Percentiles rank a stretch among this genome's conserved stretches.
phyloP scores from a whole-genome alignment of 139 green algal genomes.

The Closterium sp. region DNA sequence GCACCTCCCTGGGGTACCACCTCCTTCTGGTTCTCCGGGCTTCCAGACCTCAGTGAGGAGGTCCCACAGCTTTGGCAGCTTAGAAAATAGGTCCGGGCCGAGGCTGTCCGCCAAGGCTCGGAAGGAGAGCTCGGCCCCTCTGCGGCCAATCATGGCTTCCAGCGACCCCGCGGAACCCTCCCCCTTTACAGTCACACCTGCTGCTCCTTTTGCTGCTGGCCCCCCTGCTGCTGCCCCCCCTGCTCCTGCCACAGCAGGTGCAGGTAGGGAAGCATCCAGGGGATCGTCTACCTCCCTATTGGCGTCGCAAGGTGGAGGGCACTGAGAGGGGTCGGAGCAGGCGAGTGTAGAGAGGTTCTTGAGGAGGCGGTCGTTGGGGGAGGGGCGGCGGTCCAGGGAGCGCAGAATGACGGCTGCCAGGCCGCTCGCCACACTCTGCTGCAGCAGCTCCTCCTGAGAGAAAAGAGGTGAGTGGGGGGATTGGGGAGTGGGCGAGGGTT shows the following conservation, averaged over 20 bases:
- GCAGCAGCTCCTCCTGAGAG: constrained; percentile 59
- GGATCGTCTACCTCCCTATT: constrained; percentile 17
- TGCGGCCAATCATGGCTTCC: neutral
- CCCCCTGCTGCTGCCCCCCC: no score
- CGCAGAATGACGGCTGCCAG: constrained; percentile 74
- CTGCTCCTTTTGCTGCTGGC: neutral
- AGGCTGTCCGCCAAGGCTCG: constrained; percentile 25
- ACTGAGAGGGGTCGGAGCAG: constrained; percentile 58
- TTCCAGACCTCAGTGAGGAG: neutral
- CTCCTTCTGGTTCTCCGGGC: neutral
- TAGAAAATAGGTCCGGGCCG: neutral
- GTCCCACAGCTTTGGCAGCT: neutral
- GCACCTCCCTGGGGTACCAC: neutral
- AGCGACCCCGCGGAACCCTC: neutral
- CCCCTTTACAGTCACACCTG: constrained; percentile 47
- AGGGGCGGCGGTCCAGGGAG: constrained; percentile 66
- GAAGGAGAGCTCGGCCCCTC: neutral
- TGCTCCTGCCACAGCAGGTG: neutral
- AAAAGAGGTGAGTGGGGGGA: neutral
- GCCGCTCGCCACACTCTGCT: constrained; percentile 57
- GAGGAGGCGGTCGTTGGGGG: constrained; percentile 81
- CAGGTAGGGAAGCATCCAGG: neutral
- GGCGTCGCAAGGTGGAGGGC: constrained; percentile 37
- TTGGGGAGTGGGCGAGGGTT: neutral
- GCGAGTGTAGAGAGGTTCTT: constrained; percentile 80